Conservation (phyloP, 805 yeast species). For the Torulaspora microellipsoides region DNA sequence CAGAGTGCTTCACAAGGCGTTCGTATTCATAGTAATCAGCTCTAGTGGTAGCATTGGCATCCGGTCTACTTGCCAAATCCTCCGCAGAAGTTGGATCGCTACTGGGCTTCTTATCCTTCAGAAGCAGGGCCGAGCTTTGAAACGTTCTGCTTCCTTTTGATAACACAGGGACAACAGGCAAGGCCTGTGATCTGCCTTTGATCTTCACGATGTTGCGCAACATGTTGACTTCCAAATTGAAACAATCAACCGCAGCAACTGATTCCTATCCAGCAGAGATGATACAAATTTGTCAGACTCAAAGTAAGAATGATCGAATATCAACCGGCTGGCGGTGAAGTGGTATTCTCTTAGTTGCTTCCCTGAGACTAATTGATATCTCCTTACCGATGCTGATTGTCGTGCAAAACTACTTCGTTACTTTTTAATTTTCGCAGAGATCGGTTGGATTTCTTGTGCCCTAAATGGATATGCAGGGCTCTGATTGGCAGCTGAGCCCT, state of each 20-base stretch:
- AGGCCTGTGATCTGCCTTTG: background rate
- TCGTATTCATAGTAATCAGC: constrained; percentile 56
- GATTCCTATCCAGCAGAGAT: too few relatives aligned
- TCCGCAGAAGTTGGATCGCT: constrained; percentile 13
- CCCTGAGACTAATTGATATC: too few relatives aligned
- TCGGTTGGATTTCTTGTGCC: too few relatives aligned
- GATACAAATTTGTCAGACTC: too few relatives aligned
- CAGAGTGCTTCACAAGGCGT: constrained; percentile 33
- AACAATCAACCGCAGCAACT: background rate
- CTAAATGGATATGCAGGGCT: too few relatives aligned
- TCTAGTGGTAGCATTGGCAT: constrained; percentile 65
- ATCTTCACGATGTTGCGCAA: background rate
- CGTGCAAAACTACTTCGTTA: too few relatives aligned
- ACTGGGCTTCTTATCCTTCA: constrained; percentile 1
- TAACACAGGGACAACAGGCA: background rate
- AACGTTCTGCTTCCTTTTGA: constrained; percentile 1
- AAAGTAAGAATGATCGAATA: too few relatives aligned
- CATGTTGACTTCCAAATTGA: background rate
- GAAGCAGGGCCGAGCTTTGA: background rate
- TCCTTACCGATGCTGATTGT: too few relatives aligned
- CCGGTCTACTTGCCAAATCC: constrained; percentile 41
- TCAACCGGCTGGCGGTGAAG: too few relatives aligned
- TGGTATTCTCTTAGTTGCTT: too few relatives aligned
- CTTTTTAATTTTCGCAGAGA: too few relatives aligned
- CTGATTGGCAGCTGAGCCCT: too few relatives aligned